Base-by-base conservation (phyloP, 140 eudicot species). In the Stevia rebaudiana region DNA sequence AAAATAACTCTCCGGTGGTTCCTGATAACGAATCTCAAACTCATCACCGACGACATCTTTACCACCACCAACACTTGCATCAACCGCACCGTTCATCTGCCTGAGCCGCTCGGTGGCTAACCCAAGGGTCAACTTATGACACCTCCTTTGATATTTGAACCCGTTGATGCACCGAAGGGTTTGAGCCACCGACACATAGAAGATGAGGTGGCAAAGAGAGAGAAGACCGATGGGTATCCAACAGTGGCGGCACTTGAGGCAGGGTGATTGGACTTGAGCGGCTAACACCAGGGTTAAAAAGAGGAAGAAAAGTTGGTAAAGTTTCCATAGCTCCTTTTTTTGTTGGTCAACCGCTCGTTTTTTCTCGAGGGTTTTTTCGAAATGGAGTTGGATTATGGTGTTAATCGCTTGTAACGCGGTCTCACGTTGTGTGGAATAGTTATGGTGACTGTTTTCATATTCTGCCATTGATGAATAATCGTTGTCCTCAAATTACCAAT, bases 311-410 rank as follows among this genome's bases (percentile, higher is more conserved):
- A 81, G 71, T 3, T 85, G 97, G 83, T 85, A 94, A 61, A 85
- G 84, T 65, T 85, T 79, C 82, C 84, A 89, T 9, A 94, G 86
- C 57, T 94, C 82, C 74, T 94, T 94, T 22, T 94, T 94, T 17
- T 94, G 99, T 54, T 62, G 88, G 74, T 94, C 99, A 0, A 94
- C 94, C 0, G 99, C 79, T 33, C 82, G 79, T 65, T 94, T 94
- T 65, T 94, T 94, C 49, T 94, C 99, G 0, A 94, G 94, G 84
- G 99, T 94, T 72, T 94, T 94, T 68, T 94, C 99, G 76, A 94
- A 94, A 57, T 94, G 99, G 77, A 94, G 99, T 15, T 88, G 99
- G 73, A 94, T 94, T 11, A 94, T 88, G 67, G 95, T 94, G 97
- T 83, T 94, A 9, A 94, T 68, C 23, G 99, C 87, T 76, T 94